These are phyloP conservation scores for Hypoxylon lienhwacheense DNA, from an alignment of 495 filamentous ascomycete species.

Conservation along the genomic window DNA sequence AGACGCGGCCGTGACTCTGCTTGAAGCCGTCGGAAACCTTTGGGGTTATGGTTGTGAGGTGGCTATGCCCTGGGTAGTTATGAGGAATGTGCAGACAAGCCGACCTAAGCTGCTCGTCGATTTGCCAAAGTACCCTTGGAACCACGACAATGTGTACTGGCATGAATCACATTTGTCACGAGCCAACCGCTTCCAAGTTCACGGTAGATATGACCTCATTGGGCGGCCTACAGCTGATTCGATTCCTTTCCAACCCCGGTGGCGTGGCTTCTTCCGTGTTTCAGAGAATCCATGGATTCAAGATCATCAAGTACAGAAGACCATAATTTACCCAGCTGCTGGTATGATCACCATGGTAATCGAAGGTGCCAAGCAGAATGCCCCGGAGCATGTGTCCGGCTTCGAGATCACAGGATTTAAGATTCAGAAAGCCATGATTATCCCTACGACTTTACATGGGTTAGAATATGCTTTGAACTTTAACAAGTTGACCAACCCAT, in stretches of 20 bases:
- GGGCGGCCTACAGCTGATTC: constrained; percentile 35
- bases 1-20: constrained; percentile 31
- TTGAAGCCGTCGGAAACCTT: constrained; percentile 41
- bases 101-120: constrained; percentile 36
- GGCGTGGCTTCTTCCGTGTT: constrained; percentile 43
- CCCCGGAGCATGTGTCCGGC: constrained; percentile 14
- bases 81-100: constrained; percentile 11
- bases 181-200: constrained; percentile 45
- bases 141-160: constrained; percentile 47
- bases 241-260: constrained; percentile 43
- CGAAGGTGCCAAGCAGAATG: constrained; percentile 52
- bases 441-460: constrained; percentile 33
- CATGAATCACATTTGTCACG: constrained; percentile 43
- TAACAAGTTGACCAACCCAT: neutral
- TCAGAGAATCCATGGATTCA: constrained; percentile 50
- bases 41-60: constrained; percentile 44
- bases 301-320: constrained; percentile 45
- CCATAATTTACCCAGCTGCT: constrained; percentile 52
- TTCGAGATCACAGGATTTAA: constrained; percentile 28
- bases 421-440: constrained; percentile 42
- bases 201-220: constrained; percentile 50
- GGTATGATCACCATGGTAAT: constrained; percentile 53
- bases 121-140: constrained; percentile 49
- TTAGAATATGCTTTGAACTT: constrained; percentile 34
- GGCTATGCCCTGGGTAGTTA: constrained; percentile 42